Percentiles rank a stretch among this genome's conserved stretches.
Conservation (phyloP, 768 basidiomycete species). For the Cyclocybe cylindracea region DNA sequence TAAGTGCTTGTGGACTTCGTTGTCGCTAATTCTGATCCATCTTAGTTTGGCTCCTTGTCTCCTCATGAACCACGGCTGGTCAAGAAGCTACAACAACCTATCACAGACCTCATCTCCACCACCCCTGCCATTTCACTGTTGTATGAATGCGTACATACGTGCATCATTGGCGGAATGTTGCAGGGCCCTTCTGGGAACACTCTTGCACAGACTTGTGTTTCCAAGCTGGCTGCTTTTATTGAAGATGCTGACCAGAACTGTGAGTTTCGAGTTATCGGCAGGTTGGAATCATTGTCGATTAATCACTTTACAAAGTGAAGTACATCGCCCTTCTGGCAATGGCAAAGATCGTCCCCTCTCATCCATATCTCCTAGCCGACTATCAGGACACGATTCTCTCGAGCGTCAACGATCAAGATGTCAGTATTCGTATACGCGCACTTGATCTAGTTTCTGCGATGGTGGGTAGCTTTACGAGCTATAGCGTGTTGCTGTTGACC, state of each 20-base stretch:
- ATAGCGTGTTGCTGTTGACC: constrained; percentile 2
- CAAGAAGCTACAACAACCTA: constrained; percentile 90
- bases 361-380: constrained; percentile 86
- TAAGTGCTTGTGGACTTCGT: constrained; percentile 28
- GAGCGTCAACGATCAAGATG: constrained; percentile 90
- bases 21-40: constrained; percentile 1
- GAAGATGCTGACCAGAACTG: constrained; percentile 94
- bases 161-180: constrained; percentile 96
- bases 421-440: constrained; percentile 95
- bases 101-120: constrained; percentile 93
- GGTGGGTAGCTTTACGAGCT: constrained; percentile 44
- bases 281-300: neutral
- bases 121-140: constrained; percentile 94
- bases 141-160: constrained; percentile 98
- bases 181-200: constrained; percentile 74
- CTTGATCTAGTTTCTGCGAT: constrained; percentile 93
- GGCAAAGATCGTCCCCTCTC: constrained; percentile 92
- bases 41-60: constrained; percentile 88
- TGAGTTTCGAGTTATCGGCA: constrained; percentile 41
- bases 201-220: constrained; percentile 86
- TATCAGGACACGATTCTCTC: constrained; percentile 90
- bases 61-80: constrained; percentile 93
- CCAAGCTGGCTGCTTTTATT: constrained; percentile 90
- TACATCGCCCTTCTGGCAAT: constrained; percentile 95
- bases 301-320: constrained; percentile 61